Base-by-base conservation (phyloP, 805 yeast species). In the Barnettozyma populi region DNA sequence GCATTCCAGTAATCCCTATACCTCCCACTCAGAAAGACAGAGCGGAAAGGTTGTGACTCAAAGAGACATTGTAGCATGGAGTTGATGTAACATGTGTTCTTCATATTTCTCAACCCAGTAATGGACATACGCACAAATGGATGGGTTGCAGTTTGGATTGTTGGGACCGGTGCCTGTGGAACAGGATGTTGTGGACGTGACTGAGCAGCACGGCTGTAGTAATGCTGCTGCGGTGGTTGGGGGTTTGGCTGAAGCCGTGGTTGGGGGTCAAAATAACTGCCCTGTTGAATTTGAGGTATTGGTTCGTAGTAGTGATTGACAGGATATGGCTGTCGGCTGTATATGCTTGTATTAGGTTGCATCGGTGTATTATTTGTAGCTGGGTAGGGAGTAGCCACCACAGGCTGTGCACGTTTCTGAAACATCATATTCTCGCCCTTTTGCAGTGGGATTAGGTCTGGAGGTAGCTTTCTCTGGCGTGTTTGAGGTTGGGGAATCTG, bases 1-100 rank as follows among this genome's bases (percentile, higher is more conserved):
- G 61, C 64, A 50, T 67, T 74, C 49, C 72, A 63, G 45, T 72
- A 76, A 18, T 65, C 62, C 35, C 70, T 71, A 59, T 69, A 79
- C n/a, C 62, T 64, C 51, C 71, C 65, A n/a, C 71, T 64, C 11
- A 69, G 50, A 52, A 84, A 78, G 14, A 84, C 60, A 4, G 67
- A 61, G 46, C 81, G 69, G 55, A 86, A 79, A 21, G 60, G 57
- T 0, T 65, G 54, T 0, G 82, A 62, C 2, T 81, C 84, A 63
- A 82, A 82, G 7, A 86, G 60, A 52, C 88, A 75, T 61, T 86
- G 95, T 11, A 86, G 60, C 70, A 86, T 80, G 59, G 85, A 78
- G 58, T 86, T 86, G 48, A 86, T 80, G 59, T 86, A 86, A 57
- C 95, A 86, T 0, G 90, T 82, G 37, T 82, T 82, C 0, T 90